Evolutionary conservation across 179 eudicot species (phyloP).

Genomic region (Silene noctiflora): DNA sequence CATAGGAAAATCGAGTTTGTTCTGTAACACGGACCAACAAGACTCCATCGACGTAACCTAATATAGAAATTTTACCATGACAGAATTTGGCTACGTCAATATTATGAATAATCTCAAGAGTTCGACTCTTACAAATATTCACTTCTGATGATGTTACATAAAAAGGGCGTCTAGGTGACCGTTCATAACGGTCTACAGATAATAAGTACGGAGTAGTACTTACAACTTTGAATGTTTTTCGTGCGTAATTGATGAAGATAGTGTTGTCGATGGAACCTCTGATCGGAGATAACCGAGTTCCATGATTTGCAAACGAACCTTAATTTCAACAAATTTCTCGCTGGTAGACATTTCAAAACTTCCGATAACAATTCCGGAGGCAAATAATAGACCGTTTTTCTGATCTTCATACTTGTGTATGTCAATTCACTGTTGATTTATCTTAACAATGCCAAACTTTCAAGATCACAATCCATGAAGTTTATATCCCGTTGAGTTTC

Average conservation of each 20-base stretch:
- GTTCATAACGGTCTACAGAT: not conserved
- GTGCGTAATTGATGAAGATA: not conserved
- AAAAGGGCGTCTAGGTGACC: not conserved
- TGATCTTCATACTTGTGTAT: not conserved
- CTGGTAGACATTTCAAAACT: not conserved
- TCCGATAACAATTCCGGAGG: not conserved
- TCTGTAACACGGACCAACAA: not conserved
- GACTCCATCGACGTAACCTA: not conserved
- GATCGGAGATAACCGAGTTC: not conserved
- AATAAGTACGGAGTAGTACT: not conserved
- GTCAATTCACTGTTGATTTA: too few relatives aligned
- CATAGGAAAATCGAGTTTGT: not conserved
- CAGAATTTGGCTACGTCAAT: not conserved
- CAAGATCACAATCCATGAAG: too few relatives aligned
- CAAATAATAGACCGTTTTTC: not conserved
- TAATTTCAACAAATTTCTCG: not conserved
- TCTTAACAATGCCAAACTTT: too few relatives aligned
- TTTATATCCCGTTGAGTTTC: too few relatives aligned
- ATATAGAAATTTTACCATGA: not conserved
- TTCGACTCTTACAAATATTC: not conserved
- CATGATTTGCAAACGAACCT: slow-evolving; percentile 19
- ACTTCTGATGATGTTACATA: too few relatives aligned
- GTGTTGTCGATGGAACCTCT: not conserved
- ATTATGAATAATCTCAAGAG: not conserved
- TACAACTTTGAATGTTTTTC: not conserved